These are phyloP conservation scores for Pseudohalonectria lignicola DNA, from an alignment of 2,329 filamentous ascomycete species.

Conservation along the genomic window DNA sequence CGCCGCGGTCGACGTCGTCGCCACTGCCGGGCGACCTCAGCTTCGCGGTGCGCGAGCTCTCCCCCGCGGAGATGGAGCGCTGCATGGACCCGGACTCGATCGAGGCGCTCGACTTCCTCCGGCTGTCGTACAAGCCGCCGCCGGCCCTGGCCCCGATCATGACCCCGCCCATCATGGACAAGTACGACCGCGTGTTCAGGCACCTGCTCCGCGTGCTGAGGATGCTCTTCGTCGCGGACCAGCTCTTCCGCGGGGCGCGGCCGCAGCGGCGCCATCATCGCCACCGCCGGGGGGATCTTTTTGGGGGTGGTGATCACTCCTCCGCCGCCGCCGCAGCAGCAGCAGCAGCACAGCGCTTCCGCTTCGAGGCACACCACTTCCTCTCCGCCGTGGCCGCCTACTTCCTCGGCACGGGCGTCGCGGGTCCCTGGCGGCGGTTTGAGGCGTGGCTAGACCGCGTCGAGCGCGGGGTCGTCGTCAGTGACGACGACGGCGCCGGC, in stretches of 20 bases:
- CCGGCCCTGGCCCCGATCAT: slow-evolving; percentile 62
- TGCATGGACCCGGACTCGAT: slow-evolving; percentile 76
- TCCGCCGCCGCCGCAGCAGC: neutral
- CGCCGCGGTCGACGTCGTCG: neutral
- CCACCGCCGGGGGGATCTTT: neutral
- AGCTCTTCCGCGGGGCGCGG: slow-evolving; percentile 46
- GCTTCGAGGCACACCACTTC: slow-evolving; percentile 71
- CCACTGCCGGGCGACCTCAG: slow-evolving; percentile 58
- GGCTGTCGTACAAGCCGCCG: slow-evolving; percentile 73
- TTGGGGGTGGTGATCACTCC: slow-evolving; percentile 1
- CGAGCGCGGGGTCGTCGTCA: slow-evolving; percentile 39
- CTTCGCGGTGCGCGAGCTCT: slow-evolving; percentile 77
- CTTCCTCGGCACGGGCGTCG: slow-evolving; percentile 69
- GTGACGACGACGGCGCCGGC: slow-evolving; percentile 18
- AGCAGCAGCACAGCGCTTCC: slow-evolving; percentile 38
- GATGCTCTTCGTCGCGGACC: slow-evolving; percentile 64
- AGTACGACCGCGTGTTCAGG: slow-evolving; percentile 81
- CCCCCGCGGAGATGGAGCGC: slow-evolving; percentile 65
- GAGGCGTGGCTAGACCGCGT: slow-evolving; percentile 53
- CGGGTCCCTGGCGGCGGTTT: slow-evolving; percentile 62
- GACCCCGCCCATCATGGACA: slow-evolving; percentile 55
- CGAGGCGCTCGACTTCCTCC: slow-evolving; percentile 86
- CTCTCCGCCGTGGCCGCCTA: slow-evolving; percentile 63
- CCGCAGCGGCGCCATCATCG: slow-evolving; percentile 17
- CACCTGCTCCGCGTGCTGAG: slow-evolving; percentile 66